Conservation (phyloP, 345 rosid species). For the Eucalyptus sp. region DNA sequence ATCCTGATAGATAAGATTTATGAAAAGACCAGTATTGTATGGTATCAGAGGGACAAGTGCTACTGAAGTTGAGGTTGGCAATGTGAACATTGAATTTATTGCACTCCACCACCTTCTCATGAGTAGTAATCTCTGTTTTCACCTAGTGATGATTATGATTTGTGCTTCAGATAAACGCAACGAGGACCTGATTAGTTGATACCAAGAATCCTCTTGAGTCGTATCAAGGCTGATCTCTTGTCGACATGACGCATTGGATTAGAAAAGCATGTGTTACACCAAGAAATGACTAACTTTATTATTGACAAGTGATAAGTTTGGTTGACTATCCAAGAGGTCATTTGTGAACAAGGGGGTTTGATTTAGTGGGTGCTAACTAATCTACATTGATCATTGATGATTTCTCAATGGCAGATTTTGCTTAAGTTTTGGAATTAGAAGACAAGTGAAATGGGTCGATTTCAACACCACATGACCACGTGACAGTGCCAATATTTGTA, state of each 20-base stretch:
- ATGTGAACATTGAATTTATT: background rate
- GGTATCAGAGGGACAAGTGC: background rate
- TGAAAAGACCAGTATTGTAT: background rate
- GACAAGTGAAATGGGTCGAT: too few relatives aligned
- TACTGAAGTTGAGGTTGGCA: background rate
- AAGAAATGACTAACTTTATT: background rate
- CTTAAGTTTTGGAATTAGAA: too few relatives aligned
- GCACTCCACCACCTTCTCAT: background rate
- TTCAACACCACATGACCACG: too few relatives aligned
- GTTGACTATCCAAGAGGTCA: background rate
- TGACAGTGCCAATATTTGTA: background rate
- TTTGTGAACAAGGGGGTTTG: background rate
- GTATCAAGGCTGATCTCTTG: background rate
- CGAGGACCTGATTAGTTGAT: rapidly evolving
- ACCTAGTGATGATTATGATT: too few relatives aligned
- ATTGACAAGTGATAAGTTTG: background rate
- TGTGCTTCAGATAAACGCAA: rapidly evolving
- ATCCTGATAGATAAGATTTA: background rate
- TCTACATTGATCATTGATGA: background rate
- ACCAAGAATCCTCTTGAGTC: background rate
- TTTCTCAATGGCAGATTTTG: background rate
- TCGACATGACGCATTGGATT: background rate
- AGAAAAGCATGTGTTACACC: background rate
- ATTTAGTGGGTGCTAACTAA: background rate
- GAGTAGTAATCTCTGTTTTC: too few relatives aligned